A percentile compares a stretch with the other conserved stretches of the same genome.
These are phyloP conservation scores for Prunus mira DNA, from an alignment of 306 rosid species.

Conservation along the genomic window DNA sequence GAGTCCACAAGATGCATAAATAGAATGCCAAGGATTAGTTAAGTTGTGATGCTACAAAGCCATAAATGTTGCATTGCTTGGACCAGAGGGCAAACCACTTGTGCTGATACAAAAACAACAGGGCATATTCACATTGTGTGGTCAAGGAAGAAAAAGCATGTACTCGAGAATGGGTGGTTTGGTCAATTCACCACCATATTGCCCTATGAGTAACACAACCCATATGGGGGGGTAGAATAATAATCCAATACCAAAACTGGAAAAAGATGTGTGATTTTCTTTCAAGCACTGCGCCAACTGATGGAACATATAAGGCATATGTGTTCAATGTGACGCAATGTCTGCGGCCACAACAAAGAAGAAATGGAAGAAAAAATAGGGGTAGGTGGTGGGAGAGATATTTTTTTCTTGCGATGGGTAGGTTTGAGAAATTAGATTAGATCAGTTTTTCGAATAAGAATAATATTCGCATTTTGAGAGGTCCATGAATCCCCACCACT, in stretches of 20 bases:
- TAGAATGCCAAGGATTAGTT: background rate
- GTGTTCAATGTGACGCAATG: background rate
- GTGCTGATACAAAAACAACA: background rate
- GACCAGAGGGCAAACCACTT: background rate
- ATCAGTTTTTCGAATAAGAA: background rate
- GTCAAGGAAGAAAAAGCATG: background rate
- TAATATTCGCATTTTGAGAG: background rate
- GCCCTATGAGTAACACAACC: background rate
- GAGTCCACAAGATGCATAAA: background rate
- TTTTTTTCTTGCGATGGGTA: background rate
- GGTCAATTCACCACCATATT: constrained; percentile 1
- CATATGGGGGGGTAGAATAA: background rate
- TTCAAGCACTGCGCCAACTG: background rate
- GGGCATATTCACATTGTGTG: background rate
- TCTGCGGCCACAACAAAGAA: background rate
- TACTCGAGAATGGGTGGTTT: background rate
- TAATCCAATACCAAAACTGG: constrained; percentile 8
- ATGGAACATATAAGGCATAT: background rate
- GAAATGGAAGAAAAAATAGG: background rate
- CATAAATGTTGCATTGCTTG: background rate
- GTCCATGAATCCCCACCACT: background rate
- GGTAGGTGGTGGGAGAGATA: background rate
- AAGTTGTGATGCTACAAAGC: background rate
- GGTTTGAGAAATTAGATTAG: background rate
- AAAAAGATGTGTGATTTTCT: constrained; percentile 4